Conservation (phyloP, 2,329 filamentous ascomycete genomes). For the Triangularia verruculosa region DNA sequence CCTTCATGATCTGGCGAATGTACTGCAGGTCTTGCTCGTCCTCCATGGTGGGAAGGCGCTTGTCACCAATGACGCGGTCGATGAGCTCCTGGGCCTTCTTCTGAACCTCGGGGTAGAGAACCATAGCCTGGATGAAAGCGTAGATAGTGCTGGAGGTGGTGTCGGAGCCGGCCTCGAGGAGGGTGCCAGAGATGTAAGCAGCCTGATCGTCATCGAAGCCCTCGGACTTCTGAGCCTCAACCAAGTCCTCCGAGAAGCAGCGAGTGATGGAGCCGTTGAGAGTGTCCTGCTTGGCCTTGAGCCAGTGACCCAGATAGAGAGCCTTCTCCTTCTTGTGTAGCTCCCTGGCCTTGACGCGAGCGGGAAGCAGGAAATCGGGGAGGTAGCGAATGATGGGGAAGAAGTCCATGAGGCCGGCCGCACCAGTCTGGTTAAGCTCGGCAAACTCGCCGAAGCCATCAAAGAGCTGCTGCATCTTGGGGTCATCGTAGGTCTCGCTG, state of each 20-base stretch:
- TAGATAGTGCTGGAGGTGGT: slow-evolving; percentile 42
- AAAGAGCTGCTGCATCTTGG: slow-evolving; percentile 41
- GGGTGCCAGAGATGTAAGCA: slow-evolving; percentile 35
- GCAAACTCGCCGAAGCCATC: slow-evolving; percentile 41
- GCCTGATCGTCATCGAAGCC: slow-evolving; percentile 34
- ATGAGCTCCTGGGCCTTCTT: slow-evolving; percentile 40
- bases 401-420: slow-evolving; percentile 45
- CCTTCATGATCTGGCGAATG: slow-evolving; percentile 42
- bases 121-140: slow-evolving; percentile 47
- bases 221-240: slow-evolving; percentile 25
- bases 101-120: slow-evolving; percentile 41
- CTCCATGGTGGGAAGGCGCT: slow-evolving; percentile 38
- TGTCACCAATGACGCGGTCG: slow-evolving; percentile 40
- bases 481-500: slow-evolving; percentile 40
- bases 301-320: slow-evolving; percentile 41
- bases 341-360: slow-evolving; percentile 38
- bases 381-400: slow-evolving; percentile 44
- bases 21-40: slow-evolving; percentile 42
- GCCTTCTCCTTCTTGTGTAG: slow-evolving; percentile 43
- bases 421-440: slow-evolving; percentile 39
- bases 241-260: slow-evolving; percentile 29
- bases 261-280: slow-evolving; percentile 25
- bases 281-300: slow-evolving; percentile 38
- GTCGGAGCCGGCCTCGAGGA: slow-evolving; percentile 42
- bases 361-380: slow-evolving; percentile 42